Base-by-base conservation (phyloP, 768 basidiomycete genomes). In the Auricularia sp. region DNA sequence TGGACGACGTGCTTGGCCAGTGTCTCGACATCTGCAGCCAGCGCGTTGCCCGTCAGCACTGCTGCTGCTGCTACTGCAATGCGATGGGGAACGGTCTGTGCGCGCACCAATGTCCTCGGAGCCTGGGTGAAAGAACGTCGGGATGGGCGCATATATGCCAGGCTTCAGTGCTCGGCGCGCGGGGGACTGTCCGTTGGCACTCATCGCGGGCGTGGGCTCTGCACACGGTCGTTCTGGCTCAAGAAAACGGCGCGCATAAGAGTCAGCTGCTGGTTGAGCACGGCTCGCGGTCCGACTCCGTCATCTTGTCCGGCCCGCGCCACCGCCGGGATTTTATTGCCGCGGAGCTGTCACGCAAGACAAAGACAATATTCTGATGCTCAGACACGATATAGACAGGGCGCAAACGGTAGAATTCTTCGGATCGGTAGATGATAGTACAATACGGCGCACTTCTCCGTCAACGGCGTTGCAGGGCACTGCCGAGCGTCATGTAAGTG, bases 141-240 rank as follows among this genome's bases (percentile, higher is more conserved):
- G 91, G 70, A 96, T 84, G 36, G 94, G 94, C 10, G 90, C 88
- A 75, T 83, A 94, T 64, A 96, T 83, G 54, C 93, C 92, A 29
- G 90, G 74, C 63, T 78, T 82, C 68, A 96, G 77, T 18, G 83
- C 81, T 63, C 90, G 86, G 64, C 76, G 72, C 54, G 75, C 34
- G 43, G 60, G 36, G 23, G 60, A 14, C 8, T 35, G 29, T 36
- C 67, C 67, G 8, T 66, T 64, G 56, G 63, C 21, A 8, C 23
- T 59, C 56, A 33, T 59, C 23, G 56, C 18, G 56, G 56, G 29
- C 34, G 56, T 14, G 23, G 56, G 14, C 47, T 6, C 11, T 8
- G 21, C 14, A 5, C 47, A 18, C 18, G 47, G 6, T 51, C 6
- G 47, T 18, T 18, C 47, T 51, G 47, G 47, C 47, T 18, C 47